Evolutionary conservation across 768 basidiomycete species (phyloP).

Genomic region (Macrolepiota albuminosa): DNA sequence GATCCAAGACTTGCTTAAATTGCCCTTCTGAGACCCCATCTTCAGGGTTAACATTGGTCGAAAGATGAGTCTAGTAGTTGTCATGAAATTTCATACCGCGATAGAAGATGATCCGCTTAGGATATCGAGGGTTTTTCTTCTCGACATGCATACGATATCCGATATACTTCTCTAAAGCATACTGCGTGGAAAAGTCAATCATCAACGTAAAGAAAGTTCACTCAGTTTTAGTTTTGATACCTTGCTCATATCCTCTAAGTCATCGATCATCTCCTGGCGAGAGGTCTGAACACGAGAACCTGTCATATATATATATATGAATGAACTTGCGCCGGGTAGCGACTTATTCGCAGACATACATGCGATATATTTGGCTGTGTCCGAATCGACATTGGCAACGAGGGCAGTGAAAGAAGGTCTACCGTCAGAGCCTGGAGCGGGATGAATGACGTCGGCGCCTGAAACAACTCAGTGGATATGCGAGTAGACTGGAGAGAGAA

Average conservation of each 20-base stretch:
- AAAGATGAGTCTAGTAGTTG: background rate
- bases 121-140: conserved; percentile 39
- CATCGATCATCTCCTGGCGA: conserved; percentile 73
- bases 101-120: conserved; percentile 73
- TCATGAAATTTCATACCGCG: conserved; percentile 40
- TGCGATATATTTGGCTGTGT: conserved; percentile 66
- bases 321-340: background rate
- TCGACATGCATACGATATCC: conserved; percentile 52
- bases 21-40: conserved; percentile 55
- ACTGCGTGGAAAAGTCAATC: conserved; percentile 25
- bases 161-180: conserved; percentile 54
- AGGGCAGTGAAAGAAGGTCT: conserved; percentile 79
- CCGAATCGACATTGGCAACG: conserved; percentile 75
- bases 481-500: conserved; percentile 3
- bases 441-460: conserved; percentile 85
- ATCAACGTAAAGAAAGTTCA: background rate
- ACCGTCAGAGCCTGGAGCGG: conserved; percentile 73
- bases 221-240: conserved; percentile 27
- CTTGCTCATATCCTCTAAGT: conserved; percentile 60
- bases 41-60: conserved; percentile 23
- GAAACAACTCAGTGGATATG: background rate
- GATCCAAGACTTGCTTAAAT: conserved; percentile 47
- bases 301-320: conserved; percentile 18
- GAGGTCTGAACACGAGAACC: conserved; percentile 64
- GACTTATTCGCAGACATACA: conserved; percentile 17